These are phyloP conservation scores for Fragaria vesca DNA, from an alignment of 306 rosid genomes.

Conservation along the genomic window DNA sequence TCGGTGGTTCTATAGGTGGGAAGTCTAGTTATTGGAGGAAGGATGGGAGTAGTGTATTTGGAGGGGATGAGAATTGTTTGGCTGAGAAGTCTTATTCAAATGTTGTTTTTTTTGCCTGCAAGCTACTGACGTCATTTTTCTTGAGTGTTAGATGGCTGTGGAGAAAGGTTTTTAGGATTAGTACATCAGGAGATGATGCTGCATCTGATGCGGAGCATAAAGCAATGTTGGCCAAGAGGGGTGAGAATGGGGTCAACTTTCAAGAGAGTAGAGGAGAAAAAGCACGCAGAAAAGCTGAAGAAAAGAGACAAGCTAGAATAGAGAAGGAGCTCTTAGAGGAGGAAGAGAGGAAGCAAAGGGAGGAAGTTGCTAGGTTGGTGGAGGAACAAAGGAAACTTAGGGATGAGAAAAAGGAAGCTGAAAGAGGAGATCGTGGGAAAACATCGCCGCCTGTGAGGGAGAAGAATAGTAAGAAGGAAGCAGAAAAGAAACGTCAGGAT, in stretches of 20 bases:
- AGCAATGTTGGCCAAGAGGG: constrained; percentile 62
- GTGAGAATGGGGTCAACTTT: constrained; percentile 71
- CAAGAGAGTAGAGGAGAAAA: constrained; percentile 88
- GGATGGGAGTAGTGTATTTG: constrained; percentile 59
- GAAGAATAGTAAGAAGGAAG: constrained; percentile 71
- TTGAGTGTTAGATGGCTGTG: constrained; percentile 88
- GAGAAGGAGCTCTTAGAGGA: constrained; percentile 94
- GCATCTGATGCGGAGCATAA: constrained; percentile 73
- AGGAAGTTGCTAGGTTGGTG: constrained; percentile 96
- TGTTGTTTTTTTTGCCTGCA: constrained; percentile 63
- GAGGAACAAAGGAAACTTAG: constrained; percentile 92
- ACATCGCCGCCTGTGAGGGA: constrained; percentile 49
- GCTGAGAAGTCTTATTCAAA: constrained; percentile 84
- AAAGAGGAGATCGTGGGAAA: constrained; percentile 64
- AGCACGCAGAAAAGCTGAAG: constrained; percentile 99
- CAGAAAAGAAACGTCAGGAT: constrained; percentile 85
- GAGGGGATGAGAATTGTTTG: constrained; percentile 80
- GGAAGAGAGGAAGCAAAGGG: constrained; percentile 98
- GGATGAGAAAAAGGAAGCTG: constrained; percentile 87
- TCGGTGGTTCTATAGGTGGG: constrained; percentile 56
- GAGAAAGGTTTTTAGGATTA: constrained; percentile 80
- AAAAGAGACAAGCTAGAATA: constrained; percentile 93
- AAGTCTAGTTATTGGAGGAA: constrained; percentile 66
- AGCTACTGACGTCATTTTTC: constrained; percentile 73
- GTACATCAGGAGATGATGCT: constrained; percentile 70